phyloP scores from a whole-genome alignment of 2,329 filamentous ascomycete species.

The Aspergillus transmontanensis region DNA sequence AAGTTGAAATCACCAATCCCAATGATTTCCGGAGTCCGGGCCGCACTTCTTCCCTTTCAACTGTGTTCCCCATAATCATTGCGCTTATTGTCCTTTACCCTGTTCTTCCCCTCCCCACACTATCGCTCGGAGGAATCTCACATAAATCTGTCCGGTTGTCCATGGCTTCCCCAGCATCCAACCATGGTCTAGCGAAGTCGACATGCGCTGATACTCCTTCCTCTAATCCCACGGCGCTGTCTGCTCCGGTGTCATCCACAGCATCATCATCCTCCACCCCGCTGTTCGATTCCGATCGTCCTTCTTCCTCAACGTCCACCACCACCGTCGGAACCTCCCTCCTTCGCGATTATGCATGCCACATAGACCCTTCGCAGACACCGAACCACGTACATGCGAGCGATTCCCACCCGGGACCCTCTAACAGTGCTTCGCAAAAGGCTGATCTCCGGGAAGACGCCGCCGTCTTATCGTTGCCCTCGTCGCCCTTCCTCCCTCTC shows the following conservation, averaged over 20 bases:
- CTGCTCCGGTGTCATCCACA: slow-evolving; percentile 15
- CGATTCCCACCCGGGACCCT: slow-evolving; percentile 21
- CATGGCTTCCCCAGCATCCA: slow-evolving; percentile 24
- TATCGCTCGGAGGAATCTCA: background rate
- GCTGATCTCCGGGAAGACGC: slow-evolving; percentile 29
- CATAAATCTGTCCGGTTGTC: background rate
- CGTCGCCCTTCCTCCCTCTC: slow-evolving; percentile 37
- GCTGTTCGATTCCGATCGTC: slow-evolving; percentile 19
- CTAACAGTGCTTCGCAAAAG: slow-evolving; percentile 21
- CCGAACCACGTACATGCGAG: slow-evolving; percentile 35
- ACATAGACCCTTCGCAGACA: slow-evolving; percentile 46
- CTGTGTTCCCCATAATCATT: background rate
- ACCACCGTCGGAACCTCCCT: slow-evolving; percentile 26
- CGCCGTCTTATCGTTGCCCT: slow-evolving; percentile 27
- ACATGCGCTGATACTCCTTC: slow-evolving; percentile 15
- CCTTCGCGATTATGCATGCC: slow-evolving; percentile 46
- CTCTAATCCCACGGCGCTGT: background rate
- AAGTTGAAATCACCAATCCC: slow-evolving; percentile 1
- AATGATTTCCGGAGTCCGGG: background rate
- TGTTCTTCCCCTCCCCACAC: background rate
- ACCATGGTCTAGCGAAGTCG: slow-evolving; percentile 21
- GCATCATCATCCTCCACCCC: slow-evolving; percentile 23
- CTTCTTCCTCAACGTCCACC: slow-evolving; percentile 21
- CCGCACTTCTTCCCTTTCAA: background rate
- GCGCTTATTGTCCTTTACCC: background rate